Conservation (phyloP, 805 yeast genomes). For the Gaillardinia entomophila region DNA sequence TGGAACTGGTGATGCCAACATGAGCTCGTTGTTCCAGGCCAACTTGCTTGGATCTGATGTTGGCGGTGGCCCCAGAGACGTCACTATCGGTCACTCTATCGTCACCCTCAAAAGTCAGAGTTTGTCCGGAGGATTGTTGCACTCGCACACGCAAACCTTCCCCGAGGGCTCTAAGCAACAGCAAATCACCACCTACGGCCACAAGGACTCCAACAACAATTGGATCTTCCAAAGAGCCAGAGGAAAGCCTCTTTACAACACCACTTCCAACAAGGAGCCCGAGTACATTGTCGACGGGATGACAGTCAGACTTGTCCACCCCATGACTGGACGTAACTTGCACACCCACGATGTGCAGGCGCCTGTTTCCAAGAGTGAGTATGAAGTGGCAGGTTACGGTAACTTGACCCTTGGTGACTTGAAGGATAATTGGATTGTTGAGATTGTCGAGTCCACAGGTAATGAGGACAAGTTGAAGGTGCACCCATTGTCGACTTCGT, state of each 20-base stretch:
- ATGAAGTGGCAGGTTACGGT: constrained; percentile 74
- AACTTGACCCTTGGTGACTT: constrained; percentile 57
- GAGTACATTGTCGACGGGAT: constrained; percentile 53
- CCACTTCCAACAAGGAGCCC: constrained; percentile 21
- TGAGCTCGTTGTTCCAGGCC: constrained; percentile 81
- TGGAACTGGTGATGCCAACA: constrained; percentile 77
- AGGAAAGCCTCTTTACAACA: constrained; percentile 26
- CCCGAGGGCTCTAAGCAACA: constrained; percentile 46
- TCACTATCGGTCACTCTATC: constrained; percentile 46
- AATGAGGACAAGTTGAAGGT: constrained; percentile 47
- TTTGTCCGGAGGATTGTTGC: constrained; percentile 40
- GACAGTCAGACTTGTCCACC: constrained; percentile 57
- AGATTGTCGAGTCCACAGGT: constrained; percentile 56
- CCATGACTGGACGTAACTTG: constrained; percentile 56
- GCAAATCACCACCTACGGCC: constrained; percentile 42
- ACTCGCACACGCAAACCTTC: constrained; percentile 41
- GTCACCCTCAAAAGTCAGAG: constrained; percentile 39
- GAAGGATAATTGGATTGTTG: constrained; percentile 75
- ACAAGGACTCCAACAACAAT: constrained; percentile 41
- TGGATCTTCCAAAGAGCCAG: constrained; percentile 46
- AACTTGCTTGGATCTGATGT: constrained; percentile 62
- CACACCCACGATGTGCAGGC: constrained; percentile 68
- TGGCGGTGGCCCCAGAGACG: constrained; percentile 55
- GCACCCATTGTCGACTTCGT: constrained; percentile 80
- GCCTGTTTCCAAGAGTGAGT: constrained; percentile 49